Conservation (phyloP, 257 asterid species). For the Nicotiana knightiana region DNA sequence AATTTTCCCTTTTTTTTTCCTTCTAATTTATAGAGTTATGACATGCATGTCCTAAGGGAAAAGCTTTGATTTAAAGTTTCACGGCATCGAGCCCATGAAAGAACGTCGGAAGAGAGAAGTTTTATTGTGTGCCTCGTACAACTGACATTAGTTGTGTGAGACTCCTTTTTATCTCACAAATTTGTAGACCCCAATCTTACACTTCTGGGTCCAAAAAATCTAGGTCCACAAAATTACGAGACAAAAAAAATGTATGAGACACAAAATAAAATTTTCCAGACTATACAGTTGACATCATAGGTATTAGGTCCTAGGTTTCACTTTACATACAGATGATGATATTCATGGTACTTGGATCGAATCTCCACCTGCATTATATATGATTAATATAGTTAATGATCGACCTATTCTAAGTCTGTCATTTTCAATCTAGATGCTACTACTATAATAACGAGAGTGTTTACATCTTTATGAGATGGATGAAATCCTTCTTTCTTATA, state of each 20-base stretch:
- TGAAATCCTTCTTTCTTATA: neutral
- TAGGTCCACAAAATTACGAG: too few species aligned
- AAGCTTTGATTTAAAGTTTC: neutral
- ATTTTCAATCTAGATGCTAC: neutral
- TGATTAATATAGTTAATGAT: neutral
- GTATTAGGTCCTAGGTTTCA: conserved; percentile 25
- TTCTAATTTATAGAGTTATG: neutral
- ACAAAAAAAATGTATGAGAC: too few species aligned
- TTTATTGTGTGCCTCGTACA: too few species aligned
- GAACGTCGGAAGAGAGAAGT: neutral
- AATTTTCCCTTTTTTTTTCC: conserved; percentile 6
- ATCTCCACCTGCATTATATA: neutral
- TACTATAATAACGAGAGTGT: too few species aligned
- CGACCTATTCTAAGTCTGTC: neutral
- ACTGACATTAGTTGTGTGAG: too few species aligned
- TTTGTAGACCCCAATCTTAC: too few species aligned
- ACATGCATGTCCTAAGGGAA: neutral
- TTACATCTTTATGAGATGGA: neutral
- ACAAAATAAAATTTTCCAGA: too few species aligned
- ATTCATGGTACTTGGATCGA: conserved; percentile 19
- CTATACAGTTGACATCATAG: conserved; percentile 17
- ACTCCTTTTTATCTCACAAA: too few species aligned
- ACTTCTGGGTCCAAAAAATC: too few species aligned
- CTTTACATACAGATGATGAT: conserved; percentile 33
- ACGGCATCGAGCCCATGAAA: conserved; percentile 44